phyloP scores from a whole-genome alignment of 2,329 filamentous ascomycete species.

The Ceratocystis cubensis region DNA sequence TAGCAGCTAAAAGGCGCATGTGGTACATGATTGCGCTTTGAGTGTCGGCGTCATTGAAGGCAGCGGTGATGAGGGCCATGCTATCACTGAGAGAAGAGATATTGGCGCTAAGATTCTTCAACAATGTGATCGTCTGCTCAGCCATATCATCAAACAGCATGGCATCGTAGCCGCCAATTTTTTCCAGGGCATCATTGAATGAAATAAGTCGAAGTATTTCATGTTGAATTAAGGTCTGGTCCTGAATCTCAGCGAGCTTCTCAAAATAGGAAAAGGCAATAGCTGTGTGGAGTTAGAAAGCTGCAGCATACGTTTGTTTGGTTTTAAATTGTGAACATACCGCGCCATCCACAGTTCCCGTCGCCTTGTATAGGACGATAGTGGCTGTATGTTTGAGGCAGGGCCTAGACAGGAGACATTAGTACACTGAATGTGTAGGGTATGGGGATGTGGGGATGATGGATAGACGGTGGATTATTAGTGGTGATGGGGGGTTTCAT shows the following conservation, averaged over 20 bases:
- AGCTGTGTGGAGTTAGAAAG: constrained; percentile 41
- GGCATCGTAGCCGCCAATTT: constrained; percentile 56
- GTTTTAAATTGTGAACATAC: constrained; percentile 41
- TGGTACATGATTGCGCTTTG: constrained; percentile 78
- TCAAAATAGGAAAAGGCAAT: constrained; percentile 92
- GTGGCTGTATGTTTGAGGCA: constrained; percentile 73
- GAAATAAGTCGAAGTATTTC: constrained; percentile 62
- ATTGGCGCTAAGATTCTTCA: constrained; percentile 46
- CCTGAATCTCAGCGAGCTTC: constrained; percentile 56
- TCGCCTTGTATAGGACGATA: constrained; percentile 83
- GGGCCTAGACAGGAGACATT: constrained; percentile 40
- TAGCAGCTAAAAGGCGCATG: constrained; percentile 65
- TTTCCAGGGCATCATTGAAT: constrained; percentile 57
- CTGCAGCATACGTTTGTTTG: neutral
- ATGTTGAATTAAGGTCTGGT: constrained; percentile 50
- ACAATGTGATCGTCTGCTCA: constrained; percentile 56
- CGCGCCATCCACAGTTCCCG: constrained; percentile 96
- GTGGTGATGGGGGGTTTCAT: constrained; percentile 27
- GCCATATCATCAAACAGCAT: constrained; percentile 73
- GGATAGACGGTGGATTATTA: neutral
- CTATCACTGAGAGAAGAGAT: constrained; percentile 32
- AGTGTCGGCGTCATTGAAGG: constrained; percentile 59
- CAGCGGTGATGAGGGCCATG: constrained; percentile 39
- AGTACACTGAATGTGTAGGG: neutral
- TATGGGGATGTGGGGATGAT: no score